A percentile compares a stretch with the other conserved stretches of the same genome.
These are phyloP conservation scores for Pichia terricola DNA, from an alignment of 1,139 yeast species.

Conservation along the genomic window DNA sequence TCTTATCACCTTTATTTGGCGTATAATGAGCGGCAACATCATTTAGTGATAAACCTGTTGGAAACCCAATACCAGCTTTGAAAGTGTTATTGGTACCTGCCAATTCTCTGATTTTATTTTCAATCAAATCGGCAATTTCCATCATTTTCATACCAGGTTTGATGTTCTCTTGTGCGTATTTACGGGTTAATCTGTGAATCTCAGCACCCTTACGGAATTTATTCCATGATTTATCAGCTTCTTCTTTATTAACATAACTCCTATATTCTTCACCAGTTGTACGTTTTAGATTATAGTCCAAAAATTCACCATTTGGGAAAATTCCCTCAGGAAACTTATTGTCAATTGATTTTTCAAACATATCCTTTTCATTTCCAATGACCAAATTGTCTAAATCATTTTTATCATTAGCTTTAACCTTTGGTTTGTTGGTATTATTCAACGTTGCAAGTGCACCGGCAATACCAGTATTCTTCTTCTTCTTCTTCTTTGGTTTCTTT, in stretches of 20 bases:
- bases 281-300: constrained; percentile 66
- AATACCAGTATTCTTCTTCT: no score
- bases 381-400: no score
- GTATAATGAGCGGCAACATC: constrained; percentile 97
- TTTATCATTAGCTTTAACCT: no score
- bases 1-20: constrained; percentile 90
- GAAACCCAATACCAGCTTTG: constrained; percentile 90
- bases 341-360: neutral
- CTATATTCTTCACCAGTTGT: constrained; percentile 82
- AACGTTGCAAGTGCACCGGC: no score
- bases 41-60: constrained; percentile 89
- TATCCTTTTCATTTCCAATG: constrained; percentile 29
- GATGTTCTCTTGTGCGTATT: constrained; percentile 62
- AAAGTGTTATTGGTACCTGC: constrained; percentile 50
- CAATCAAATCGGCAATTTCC: constrained; percentile 84
- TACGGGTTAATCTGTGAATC: constrained; percentile 84
- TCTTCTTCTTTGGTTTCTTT: no score
- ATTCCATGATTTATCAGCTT: constrained; percentile 58
- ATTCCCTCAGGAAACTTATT: constrained; percentile 27
- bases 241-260: constrained; percentile 50
- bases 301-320: constrained; percentile 87
- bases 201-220: constrained; percentile 95
- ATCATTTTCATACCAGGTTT: constrained; percentile 91
- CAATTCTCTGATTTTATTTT: constrained; percentile 69
- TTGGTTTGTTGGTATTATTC: no score